A percentile compares a stretch with the other conserved stretches of the same genome.
These are phyloP conservation scores for Fusarium sp. DNA, from an alignment of 2,329 filamentous ascomycete species.

Conservation along the genomic window DNA sequence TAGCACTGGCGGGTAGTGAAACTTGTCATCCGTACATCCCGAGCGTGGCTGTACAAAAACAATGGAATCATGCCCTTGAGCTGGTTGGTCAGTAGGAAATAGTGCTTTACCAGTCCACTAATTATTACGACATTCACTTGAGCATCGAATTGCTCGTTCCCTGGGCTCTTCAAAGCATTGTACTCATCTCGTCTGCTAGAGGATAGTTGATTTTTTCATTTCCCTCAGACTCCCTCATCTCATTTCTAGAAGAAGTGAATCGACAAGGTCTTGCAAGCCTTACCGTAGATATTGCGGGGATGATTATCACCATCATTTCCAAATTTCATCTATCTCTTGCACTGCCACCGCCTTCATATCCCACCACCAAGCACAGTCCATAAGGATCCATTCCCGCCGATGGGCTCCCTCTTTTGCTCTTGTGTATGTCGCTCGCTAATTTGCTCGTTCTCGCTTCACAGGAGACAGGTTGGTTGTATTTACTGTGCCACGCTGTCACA, in stretches of 20 bases:
- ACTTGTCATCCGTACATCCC: slow-evolving; percentile 36
- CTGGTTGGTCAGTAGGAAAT: neutral
- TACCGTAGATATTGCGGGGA: slow-evolving; percentile 16
- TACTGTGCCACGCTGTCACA: slow-evolving; percentile 30
- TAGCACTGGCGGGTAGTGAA: slow-evolving; percentile 25
- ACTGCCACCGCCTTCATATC: slow-evolving; percentile 41
- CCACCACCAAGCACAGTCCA: slow-evolving; percentile 17
- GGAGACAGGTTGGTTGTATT: neutral
- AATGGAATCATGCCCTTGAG: slow-evolving; percentile 21
- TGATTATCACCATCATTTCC: slow-evolving; percentile 16
- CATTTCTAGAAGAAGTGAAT: slow-evolving; percentile 27
- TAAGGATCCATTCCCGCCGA: neutral
- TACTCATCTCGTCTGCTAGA: slow-evolving; percentile 9
- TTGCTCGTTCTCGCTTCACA: neutral
- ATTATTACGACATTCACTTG: slow-evolving; percentile 1
- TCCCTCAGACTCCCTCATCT: slow-evolving; percentile 29
- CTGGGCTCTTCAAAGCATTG: slow-evolving; percentile 1
- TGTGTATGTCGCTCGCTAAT: neutral
- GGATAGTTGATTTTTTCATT: slow-evolving; percentile 17
- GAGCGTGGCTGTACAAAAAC: slow-evolving; percentile 40
- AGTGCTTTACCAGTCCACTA: slow-evolving; percentile 5
- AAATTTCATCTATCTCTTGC: slow-evolving; percentile 24
- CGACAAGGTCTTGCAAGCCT: slow-evolving; percentile 26
- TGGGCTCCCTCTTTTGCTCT: neutral
- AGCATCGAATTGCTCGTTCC: slow-evolving; percentile 1